Evolutionary conservation across 768 basidiomycete species (phyloP), one percentile per base, ranked within the genome.

Genomic region (Leccinum variicolor): DNA sequence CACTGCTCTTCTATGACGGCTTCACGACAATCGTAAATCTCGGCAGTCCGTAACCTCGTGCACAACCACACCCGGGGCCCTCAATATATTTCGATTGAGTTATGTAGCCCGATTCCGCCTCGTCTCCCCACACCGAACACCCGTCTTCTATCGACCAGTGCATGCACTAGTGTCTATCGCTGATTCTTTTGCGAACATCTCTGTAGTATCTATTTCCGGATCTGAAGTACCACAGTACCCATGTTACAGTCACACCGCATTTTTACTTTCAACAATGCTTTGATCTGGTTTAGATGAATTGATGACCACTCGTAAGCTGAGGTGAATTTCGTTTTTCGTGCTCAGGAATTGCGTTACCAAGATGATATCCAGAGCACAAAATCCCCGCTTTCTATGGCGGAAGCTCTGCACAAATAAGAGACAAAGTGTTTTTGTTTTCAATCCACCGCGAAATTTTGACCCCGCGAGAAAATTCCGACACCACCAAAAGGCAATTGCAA

Each of bases 61-160:
- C 29, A 10, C 29, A 29, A 29, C 29, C 33, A 23, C 10, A 25
- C 73, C 25, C 28, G n/a, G n/a, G n/a, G 71, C 51, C 17, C 8
- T 29, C 13, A 13, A 33, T 17, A 17, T 28, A 13, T 33, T 13
- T 13, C 26, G 1, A 39, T 49, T 15, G 25, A 39, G 13, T 23
- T 19, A 33, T 39, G 11, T 43, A 47, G 14, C 17, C 45, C 19
- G 45, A 29, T n/a, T 11, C 45, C 33, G 45, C 17, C 15, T 14
- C n/a, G 8, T 49, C 58, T 14, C 1, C 28, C 34, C 13, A 8
- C 15, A 46, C 43, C 10, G 9, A 21, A 21, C 29, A 21, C 54
- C 14, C 23, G 9, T 56, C 21, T 34, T 23, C 39, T 23, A 31
- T 17, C 31, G 23, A 33, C 41, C 45, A 28, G 41, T 26, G 19